phyloP scores from a whole-genome alignment of 2,329 filamentous ascomycete species.

The Alternaria gaisen region DNA sequence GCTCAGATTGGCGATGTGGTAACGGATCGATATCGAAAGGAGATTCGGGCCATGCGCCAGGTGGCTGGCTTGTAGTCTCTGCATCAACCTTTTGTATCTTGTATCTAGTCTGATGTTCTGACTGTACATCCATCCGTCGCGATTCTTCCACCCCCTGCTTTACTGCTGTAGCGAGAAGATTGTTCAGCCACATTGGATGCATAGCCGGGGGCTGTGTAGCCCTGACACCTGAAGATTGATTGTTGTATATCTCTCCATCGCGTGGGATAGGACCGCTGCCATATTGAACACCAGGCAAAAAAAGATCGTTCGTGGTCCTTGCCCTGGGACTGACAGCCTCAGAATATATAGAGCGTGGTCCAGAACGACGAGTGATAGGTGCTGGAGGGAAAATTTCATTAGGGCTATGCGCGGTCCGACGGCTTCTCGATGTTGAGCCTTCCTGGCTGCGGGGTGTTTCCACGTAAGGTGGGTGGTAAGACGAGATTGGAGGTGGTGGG shows the following conservation, averaged over 20 bases:
- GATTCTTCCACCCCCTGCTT: conserved; percentile 34
- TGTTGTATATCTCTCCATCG: conserved; percentile 9
- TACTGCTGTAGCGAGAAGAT: conserved; percentile 29
- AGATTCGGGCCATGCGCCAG: conserved; percentile 39
- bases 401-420: background rate
- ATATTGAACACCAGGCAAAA: conserved; percentile 32
- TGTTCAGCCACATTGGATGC: conserved; percentile 28
- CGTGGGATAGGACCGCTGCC: conserved; percentile 39
- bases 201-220: conserved; percentile 7
- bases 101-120: background rate
- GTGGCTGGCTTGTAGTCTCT: conserved; percentile 23
- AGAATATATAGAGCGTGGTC: conserved; percentile 14
- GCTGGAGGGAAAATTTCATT: background rate
- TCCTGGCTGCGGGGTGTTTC: conserved; percentile 19
- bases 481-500: conserved; percentile 12
- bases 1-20: background rate
- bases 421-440: conserved; percentile 12
- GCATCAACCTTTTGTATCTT: background rate
- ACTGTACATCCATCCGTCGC: conserved; percentile 7
- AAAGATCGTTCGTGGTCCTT: conserved; percentile 9
- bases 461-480: conserved; percentile 26
- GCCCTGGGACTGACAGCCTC: conserved; percentile 21
- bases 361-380: background rate
- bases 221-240: background rate
- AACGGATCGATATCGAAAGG: conserved; percentile 6